Percentiles rank a stretch among this genome's conserved stretches.
phyloP scores from a whole-genome alignment of 176 grass and related monocot genomes.

The Carex scoparia region DNA sequence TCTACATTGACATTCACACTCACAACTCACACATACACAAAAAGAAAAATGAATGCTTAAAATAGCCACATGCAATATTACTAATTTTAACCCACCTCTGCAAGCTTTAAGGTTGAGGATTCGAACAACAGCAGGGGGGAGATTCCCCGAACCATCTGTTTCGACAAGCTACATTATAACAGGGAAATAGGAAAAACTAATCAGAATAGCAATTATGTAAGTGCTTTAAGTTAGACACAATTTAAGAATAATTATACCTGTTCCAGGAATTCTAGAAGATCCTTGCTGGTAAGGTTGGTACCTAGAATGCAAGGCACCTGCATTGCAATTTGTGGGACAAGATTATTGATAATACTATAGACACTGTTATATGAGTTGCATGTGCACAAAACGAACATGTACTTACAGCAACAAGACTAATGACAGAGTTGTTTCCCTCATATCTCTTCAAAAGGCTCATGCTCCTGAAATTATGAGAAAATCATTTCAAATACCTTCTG shows the following conservation, averaged over 20 bases:
- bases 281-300: slow-evolving; percentile 70
- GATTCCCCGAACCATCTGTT: slow-evolving; percentile 65
- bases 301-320: slow-evolving; percentile 99
- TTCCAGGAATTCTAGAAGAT: slow-evolving; percentile 83
- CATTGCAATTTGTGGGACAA: background rate
- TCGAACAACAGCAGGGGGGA: slow-evolving; percentile 71
- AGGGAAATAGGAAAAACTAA: slow-evolving; percentile 19
- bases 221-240: background rate
- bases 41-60: background rate
- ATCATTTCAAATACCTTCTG: slow-evolving; percentile 15
- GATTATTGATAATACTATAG: background rate
- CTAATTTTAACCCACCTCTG: slow-evolving; percentile 47
- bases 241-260: slow-evolving; percentile 45
- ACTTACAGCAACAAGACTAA: slow-evolving; percentile 88
- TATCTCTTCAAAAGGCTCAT: slow-evolving; percentile 78
- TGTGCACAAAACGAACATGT: slow-evolving; percentile 29
- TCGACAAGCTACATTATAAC: slow-evolving; percentile 60
- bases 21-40: background rate
- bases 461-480: slow-evolving; percentile 54
- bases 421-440: slow-evolving; percentile 34
- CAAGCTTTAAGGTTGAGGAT: slow-evolving; percentile 94
- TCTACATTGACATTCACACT: background rate
- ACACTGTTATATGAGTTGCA: slow-evolving; percentile 19
- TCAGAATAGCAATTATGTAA: slow-evolving; percentile 6
- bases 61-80: background rate